These are phyloP conservation scores for Penicillium paxilli DNA, from an alignment of 495 filamentous ascomycete genomes.

Conservation along the genomic window DNA sequence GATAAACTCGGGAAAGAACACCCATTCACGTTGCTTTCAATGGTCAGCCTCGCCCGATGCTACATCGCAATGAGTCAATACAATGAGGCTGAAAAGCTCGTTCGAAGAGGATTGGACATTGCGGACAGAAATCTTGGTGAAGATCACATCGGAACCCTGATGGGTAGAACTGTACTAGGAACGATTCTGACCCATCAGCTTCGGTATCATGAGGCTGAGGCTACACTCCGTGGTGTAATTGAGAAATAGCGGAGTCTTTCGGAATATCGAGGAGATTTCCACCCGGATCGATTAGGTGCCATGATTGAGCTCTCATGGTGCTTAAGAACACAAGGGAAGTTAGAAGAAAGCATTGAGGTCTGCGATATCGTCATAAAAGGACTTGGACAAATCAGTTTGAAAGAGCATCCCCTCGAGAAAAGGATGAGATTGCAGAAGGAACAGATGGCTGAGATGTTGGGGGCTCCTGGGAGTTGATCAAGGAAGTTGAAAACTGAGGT, in stretches of 20 bases:
- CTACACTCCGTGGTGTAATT: neutral
- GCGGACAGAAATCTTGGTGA: slow-evolving; percentile 36
- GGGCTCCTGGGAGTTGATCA: too few relatives aligned
- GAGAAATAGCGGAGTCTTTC: neutral
- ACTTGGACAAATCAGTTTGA: slow-evolving; percentile 6
- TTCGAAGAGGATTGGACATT: slow-evolving; percentile 19
- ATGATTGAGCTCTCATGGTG: slow-evolving; percentile 9
- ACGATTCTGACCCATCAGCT: neutral
- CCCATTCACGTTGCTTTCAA: slow-evolving; percentile 28
- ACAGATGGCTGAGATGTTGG: too few relatives aligned
- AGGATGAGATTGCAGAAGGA: slow-evolving; percentile 1
- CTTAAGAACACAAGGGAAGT: slow-evolving; percentile 5
- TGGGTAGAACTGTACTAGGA: slow-evolving; percentile 8
- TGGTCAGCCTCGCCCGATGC: slow-evolving; percentile 26
- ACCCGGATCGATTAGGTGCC: slow-evolving; percentile 7
- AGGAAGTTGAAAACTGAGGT: too few relatives aligned
- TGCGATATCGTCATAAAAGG: slow-evolving; percentile 8
- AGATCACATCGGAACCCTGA: slow-evolving; percentile 32
- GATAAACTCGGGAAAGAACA: slow-evolving; percentile 38
- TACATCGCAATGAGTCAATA: slow-evolving; percentile 22
- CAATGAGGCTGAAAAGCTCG: slow-evolving; percentile 28
- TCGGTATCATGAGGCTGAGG: neutral
- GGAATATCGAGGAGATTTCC: slow-evolving; percentile 1
- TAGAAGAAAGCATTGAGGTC: slow-evolving; percentile 5
- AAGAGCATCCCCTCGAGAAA: slow-evolving; percentile 10